Evolutionary conservation across 192 early-diverging fungal genomes (phyloP), one percentile per base, ranked within the genome.

Genomic region (Coemansia sp.): DNA sequence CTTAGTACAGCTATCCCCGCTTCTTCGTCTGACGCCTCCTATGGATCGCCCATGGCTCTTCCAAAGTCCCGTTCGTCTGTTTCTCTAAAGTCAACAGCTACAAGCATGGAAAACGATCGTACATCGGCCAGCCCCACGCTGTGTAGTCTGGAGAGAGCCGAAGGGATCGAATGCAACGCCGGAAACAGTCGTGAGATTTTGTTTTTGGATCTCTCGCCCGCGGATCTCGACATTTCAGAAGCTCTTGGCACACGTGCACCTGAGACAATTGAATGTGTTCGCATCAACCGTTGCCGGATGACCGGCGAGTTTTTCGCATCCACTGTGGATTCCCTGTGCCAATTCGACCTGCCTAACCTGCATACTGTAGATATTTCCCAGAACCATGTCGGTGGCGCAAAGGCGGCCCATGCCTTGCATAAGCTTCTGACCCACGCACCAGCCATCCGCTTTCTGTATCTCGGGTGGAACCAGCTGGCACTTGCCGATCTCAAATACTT

Each of bases 271-370:
- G 78, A 81, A 26, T 75, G 78, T 35, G 58, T 81, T 59, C 78
- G 78, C 59, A 69, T 81, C 59, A 81, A 81, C 42, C 72, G 78
- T 30, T 81, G 78, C 55, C 68, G 78, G 51, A 75, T 81, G 72
- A 58, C 71, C 35, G 59, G 72, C 60, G 56, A 15, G 20, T n/a
- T 34, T 7, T 75, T 81, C 51, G 61, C 59, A 20, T 23, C 52
- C 34, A 58, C 75, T 57, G 72, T 75, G 12, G 72, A 75, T 15
- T 69, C 42, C n/a, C 66, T 81, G 16, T 75, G 78, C 21, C 31
- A 25, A 13, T n/a, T 63, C 25, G 56, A 66, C 16, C 69, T 81
- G 5, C 63, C 69, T 1, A 45, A 29, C 25, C 68, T 81, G 18
- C 78, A 72, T 39, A 75, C 72, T 2, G 53, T 81, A 7, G 78